A percentile compares a stretch with the other conserved stretches of the same genome.
Evolutionary conservation across 2,329 filamentous ascomycete genomes (phyloP).

Genomic region (Sporothrix curviconia): DNA sequence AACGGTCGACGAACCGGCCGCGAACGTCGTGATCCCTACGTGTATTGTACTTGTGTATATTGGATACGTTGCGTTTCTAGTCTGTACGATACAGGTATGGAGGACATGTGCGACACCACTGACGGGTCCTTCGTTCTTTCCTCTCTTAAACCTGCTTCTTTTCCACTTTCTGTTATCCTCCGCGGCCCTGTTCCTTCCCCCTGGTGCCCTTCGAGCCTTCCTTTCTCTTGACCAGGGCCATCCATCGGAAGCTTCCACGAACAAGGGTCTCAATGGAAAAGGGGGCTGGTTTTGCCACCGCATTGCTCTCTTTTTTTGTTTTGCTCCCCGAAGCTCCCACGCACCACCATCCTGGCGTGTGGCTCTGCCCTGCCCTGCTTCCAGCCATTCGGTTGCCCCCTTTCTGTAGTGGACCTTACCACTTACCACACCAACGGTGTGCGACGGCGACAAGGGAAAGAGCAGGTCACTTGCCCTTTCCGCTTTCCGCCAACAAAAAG

Average conservation of each 20-base stretch:
- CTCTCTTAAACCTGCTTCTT: background rate
- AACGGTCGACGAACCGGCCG: background rate
- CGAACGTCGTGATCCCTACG: background rate
- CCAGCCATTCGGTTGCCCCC: conserved; percentile 17
- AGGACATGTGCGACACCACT: background rate
- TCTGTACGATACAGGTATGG: no score
- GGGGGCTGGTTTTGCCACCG: background rate
- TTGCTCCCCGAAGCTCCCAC: background rate
- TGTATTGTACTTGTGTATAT: no score
- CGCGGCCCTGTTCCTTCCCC: background rate
- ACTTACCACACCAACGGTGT: conserved; percentile 13
- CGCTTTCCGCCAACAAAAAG: no score
- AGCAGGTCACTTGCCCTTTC: no score
- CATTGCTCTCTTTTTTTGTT: conserved; percentile 3
- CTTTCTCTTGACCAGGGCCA: conserved; percentile 2
- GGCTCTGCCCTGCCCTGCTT: background rate
- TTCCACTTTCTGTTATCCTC: background rate
- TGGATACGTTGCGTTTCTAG: no score
- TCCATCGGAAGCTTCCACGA: conserved; percentile 15
- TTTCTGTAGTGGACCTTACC: conserved; percentile 7
- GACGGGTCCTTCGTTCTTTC: background rate
- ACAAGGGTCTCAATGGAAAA: background rate
- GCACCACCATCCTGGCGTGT: conserved; percentile 3
- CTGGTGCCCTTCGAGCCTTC: background rate
- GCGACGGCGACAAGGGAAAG: no score